Evolutionary conservation across 2,329 filamentous ascomycete genomes (phyloP).

Genomic region (Didymella arachidicola): DNA sequence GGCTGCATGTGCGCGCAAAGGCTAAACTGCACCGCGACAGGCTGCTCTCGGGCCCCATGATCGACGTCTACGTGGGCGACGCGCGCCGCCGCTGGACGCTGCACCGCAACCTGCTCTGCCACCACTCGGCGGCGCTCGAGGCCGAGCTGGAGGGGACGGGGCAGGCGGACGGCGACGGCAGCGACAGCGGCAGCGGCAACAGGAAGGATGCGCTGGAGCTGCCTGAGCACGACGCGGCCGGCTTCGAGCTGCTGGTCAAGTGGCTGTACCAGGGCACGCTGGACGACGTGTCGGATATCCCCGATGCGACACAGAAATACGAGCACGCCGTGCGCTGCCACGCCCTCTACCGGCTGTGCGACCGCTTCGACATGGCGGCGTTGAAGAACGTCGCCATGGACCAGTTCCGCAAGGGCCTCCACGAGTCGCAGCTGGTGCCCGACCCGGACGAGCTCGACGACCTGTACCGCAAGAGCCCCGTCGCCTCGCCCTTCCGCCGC

Average conservation of each 20-base stretch:
- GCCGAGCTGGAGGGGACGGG: conserved; percentile 50
- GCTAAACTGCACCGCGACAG: conserved; percentile 59
- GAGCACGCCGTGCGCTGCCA: conserved; percentile 63
- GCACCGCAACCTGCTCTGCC: conserved; percentile 61
- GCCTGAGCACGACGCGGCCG: conserved; percentile 58
- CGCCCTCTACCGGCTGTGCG: conserved; percentile 62
- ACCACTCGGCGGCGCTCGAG: conserved; percentile 59
- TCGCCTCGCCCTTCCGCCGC: conserved; percentile 57
- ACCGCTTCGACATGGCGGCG: conserved; percentile 59
- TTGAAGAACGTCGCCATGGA: conserved; percentile 64
- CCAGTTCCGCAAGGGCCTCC: conserved; percentile 60
- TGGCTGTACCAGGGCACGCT: conserved; percentile 65
- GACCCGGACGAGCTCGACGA: conserved; percentile 63
- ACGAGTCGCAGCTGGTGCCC: conserved; percentile 60
- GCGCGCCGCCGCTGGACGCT: conserved; percentile 58
- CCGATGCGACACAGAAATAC: conserved; percentile 59
- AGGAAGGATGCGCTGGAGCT: conserved; percentile 56
- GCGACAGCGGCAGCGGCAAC: conserved; percentile 38
- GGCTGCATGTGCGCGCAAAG: conserved; percentile 51
- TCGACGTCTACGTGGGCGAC: conserved; percentile 61
- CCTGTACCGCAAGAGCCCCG: conserved; percentile 59
- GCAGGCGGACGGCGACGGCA: no score
- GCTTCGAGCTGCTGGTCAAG: conserved; percentile 63
- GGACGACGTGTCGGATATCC: conserved; percentile 58
- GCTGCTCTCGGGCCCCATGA: conserved; percentile 60